Conservation (phyloP, 2,329 filamentous ascomycete genomes). For the Aureobasidium sp. region DNA sequence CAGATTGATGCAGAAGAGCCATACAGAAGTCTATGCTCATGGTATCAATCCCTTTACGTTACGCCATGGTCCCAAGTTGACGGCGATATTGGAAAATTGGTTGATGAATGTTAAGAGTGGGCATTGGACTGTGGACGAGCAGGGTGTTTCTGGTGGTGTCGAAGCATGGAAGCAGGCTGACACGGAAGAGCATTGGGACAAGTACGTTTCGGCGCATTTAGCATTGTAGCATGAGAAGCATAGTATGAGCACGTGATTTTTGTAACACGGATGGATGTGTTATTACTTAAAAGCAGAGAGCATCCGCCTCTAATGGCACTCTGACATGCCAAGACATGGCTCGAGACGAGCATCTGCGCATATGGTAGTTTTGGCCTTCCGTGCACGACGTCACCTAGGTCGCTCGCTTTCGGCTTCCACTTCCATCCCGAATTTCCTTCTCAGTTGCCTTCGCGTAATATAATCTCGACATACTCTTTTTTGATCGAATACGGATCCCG, state of each 20-base stretch:
- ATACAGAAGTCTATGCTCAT: constrained; percentile 28
- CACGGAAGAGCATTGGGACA: constrained; percentile 26
- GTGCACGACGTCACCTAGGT: background rate
- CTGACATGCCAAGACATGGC: background rate
- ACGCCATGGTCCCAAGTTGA: constrained; percentile 28
- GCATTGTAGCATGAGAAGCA: background rate
- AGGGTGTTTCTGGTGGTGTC: constrained; percentile 27
- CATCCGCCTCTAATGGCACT: background rate
- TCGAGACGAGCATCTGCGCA: background rate
- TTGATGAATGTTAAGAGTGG: constrained; percentile 26
- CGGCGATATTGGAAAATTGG: constrained; percentile 29
- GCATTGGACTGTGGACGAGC: constrained; percentile 28
- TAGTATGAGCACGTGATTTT: background rate
- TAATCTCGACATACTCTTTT: background rate
- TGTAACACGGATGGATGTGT: background rate
- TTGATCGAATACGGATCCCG: background rate
- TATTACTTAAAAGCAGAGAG: background rate
- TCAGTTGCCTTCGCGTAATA: background rate
- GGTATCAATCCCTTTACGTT: constrained; percentile 30
- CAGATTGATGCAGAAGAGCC: constrained; percentile 24
- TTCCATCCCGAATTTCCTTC: background rate
- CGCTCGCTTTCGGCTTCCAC: background rate
- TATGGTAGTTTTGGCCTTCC: background rate
- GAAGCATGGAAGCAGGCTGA: constrained; percentile 29
- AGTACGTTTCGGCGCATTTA: constrained; percentile 10